A percentile compares a stretch with the other conserved stretches of the same genome.
These are phyloP conservation scores for Aegilops speltoides DNA, from an alignment of 176 grass and related monocot species.

Conservation along the genomic window DNA sequence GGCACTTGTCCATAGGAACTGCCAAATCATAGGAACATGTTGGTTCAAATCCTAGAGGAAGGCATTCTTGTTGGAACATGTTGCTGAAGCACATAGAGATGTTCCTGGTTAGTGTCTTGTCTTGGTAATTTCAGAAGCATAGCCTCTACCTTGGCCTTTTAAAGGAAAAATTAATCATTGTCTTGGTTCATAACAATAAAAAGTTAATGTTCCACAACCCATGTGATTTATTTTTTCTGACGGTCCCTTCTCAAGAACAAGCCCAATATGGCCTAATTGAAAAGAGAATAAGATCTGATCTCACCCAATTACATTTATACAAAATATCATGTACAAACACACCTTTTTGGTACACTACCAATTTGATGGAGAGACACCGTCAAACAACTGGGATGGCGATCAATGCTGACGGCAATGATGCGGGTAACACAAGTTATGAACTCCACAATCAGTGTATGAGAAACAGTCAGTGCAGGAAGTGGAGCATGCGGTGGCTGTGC, in stretches of 20 bases:
- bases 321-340: not conserved
- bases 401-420: not conserved
- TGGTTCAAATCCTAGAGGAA: too few relatives aligned
- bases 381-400: not conserved
- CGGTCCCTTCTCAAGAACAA: constrained; percentile 4
- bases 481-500: not conserved
- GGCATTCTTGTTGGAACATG: not conserved
- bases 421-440: not conserved
- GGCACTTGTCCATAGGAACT: not conserved
- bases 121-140: constrained; percentile 1
- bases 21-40: not conserved
- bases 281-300: not conserved
- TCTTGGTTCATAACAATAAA: not conserved
- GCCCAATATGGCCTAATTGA: not conserved
- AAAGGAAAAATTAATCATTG: not conserved
- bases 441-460: not conserved
- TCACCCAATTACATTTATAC: not conserved
- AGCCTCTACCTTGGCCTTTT: constrained; percentile 1
- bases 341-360: not conserved
- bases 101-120: not conserved
- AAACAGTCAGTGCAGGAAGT: not conserved
- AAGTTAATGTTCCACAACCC: not conserved
- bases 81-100: constrained; percentile 5
- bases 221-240: not conserved
- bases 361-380: not conserved